Conservation (phyloP, 345 rosid species). For the Populus simonii region DNA sequence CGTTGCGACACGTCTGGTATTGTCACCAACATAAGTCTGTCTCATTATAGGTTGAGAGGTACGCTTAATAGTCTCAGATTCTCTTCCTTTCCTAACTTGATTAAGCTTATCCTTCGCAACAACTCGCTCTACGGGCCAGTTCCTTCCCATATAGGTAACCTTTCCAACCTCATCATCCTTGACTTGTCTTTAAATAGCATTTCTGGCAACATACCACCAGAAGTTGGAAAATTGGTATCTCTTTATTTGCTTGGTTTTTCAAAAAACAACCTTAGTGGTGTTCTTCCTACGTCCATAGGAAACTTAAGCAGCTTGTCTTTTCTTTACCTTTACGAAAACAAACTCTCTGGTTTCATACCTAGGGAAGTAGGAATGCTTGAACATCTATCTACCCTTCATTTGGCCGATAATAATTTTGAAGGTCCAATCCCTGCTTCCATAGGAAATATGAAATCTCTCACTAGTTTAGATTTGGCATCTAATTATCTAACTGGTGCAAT, state of each 20-base stretch:
- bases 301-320: background rate
- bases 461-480: background rate
- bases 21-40: conserved; percentile 10
- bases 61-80: conserved; percentile 19
- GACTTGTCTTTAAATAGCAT: conserved; percentile 8
- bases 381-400: no score
- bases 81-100: conserved; percentile 15
- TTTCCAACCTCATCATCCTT: conserved; percentile 7
- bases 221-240: background rate
- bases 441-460: background rate
- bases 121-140: conserved; percentile 21
- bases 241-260: background rate
- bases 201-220: background rate
- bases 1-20: conserved; percentile 1
- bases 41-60: background rate
- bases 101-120: background rate
- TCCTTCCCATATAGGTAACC: conserved; percentile 17
- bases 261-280: background rate
- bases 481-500: background rate
- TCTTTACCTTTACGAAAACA: background rate
- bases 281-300: background rate
- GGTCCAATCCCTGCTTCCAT: background rate
- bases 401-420: no score
- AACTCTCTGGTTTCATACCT: background rate
- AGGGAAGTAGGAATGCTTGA: no score